Conservation (phyloP, 257 asterid species). For the Nemophila menziesii region DNA sequence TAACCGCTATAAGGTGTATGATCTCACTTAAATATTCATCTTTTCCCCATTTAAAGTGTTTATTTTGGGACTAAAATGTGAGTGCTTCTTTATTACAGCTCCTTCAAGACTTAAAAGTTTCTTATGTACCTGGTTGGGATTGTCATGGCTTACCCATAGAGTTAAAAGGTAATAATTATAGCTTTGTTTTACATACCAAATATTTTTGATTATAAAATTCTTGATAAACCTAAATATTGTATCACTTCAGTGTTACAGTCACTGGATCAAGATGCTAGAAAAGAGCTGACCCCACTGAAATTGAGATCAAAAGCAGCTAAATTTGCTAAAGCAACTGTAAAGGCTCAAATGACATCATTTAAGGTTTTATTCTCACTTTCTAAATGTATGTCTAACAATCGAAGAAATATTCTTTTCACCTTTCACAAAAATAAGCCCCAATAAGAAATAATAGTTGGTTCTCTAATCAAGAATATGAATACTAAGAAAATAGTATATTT, state of each 20-base stretch:
- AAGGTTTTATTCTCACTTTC: constrained; percentile 39
- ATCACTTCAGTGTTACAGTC: constrained; percentile 83
- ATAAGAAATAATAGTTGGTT: neutral
- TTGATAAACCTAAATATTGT: constrained; percentile 21
- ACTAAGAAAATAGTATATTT: constrained; percentile 12
- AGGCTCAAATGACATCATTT: constrained; percentile 89
- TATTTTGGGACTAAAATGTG: neutral
- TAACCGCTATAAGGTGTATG: constrained; percentile 79
- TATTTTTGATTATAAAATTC: constrained; percentile 3
- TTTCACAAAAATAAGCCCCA: neutral
- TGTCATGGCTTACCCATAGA: constrained; percentile 98
- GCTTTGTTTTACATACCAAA: too few species aligned
- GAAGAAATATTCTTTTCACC: constrained; percentile 1
- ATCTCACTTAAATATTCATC: neutral
- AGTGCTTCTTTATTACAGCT: constrained; percentile 37
- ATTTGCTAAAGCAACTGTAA: constrained; percentile 84
- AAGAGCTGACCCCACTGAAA: constrained; percentile 86
- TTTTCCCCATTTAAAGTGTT: constrained; percentile 6
- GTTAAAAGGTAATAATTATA: constrained; percentile 60
- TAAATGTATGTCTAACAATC: constrained; percentile 9
- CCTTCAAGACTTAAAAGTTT: constrained; percentile 82
- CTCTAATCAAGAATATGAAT: constrained; percentile 4
- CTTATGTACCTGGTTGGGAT: constrained; percentile 97
- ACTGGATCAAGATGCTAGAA: constrained; percentile 75
- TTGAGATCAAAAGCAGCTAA: constrained; percentile 89